A percentile compares a stretch with the other conserved stretches of the same genome.
phyloP scores from a whole-genome alignment of 495 filamentous ascomycete genomes.

The Penicillium ucsense region DNA sequence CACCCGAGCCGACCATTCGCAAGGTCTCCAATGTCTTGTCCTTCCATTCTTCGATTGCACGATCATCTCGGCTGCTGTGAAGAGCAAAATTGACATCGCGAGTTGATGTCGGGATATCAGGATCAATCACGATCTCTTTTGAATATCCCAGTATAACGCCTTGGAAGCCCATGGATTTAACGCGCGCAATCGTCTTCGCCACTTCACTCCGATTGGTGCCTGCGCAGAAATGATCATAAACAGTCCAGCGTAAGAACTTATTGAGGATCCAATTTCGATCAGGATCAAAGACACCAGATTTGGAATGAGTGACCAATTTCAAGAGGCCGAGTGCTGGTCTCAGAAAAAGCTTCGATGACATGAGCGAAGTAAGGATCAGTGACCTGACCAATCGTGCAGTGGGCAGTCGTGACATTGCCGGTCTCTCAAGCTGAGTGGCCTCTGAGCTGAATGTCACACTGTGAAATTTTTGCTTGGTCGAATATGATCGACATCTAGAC shows the following conservation, averaged over 20 bases:
- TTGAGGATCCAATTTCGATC: slow-evolving; percentile 48
- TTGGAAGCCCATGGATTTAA: slow-evolving; percentile 59
- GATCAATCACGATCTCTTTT: slow-evolving; percentile 58
- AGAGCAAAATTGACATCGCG: slow-evolving; percentile 3
- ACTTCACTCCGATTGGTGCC: slow-evolving; percentile 61
- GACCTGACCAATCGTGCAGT: slow-evolving; percentile 59
- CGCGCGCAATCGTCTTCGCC: slow-evolving; percentile 41
- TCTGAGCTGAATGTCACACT: slow-evolving; percentile 1
- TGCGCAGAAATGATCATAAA: slow-evolving; percentile 79
- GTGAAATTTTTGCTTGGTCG: slow-evolving; percentile 12
- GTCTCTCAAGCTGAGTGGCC: slow-evolving; percentile 3
- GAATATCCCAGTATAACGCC: slow-evolving; percentile 79
- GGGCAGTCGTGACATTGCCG: slow-evolving; percentile 60
- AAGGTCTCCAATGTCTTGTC: slow-evolving; percentile 64
- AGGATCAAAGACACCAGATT: slow-evolving; percentile 46
- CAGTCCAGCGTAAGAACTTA: slow-evolving; percentile 59
- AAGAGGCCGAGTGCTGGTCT: slow-evolving; percentile 53
- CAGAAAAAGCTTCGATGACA: slow-evolving; percentile 62
- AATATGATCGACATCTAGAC: background rate
- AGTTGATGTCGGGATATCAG: slow-evolving; percentile 24
- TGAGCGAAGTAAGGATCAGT: slow-evolving; percentile 63
- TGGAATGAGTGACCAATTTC: slow-evolving; percentile 52
- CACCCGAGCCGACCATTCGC: slow-evolving; percentile 49
- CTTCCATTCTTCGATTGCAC: slow-evolving; percentile 56
- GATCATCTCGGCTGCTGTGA: slow-evolving; percentile 20